These are phyloP conservation scores for Cystobasidium tubakii DNA, from an alignment of 768 basidiomycete genomes.

Conservation along the genomic window DNA sequence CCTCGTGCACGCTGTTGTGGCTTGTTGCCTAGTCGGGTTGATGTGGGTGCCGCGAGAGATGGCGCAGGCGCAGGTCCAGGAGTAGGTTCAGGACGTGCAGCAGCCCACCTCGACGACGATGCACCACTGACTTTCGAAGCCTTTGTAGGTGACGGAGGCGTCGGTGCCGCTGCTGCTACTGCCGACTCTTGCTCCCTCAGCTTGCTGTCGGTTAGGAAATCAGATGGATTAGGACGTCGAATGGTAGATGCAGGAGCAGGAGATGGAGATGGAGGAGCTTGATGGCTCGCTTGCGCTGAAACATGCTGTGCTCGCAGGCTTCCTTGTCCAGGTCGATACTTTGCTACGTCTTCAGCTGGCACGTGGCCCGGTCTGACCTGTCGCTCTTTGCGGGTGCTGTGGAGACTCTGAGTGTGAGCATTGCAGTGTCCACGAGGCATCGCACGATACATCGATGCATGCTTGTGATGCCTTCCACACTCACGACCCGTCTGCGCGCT, in stretches of 20 bases:
- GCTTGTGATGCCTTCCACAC: neutral
- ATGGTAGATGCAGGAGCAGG: neutral
- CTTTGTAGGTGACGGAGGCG: neutral
- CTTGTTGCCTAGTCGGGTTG: neutral
- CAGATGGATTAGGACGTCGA: neutral
- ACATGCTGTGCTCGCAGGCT: constrained; percentile 1
- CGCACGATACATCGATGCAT: too few species aligned
- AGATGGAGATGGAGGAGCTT: constrained; percentile 14
- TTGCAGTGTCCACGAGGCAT: neutral
- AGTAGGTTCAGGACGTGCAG: neutral
- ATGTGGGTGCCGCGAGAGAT: neutral
- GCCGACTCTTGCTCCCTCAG: neutral
- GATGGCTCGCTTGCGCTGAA: constrained; percentile 1
- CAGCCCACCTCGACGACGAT: neutral
- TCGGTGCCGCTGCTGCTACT: neutral
- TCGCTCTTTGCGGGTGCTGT: constrained; percentile 21
- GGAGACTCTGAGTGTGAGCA: neutral
- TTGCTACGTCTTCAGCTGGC: constrained; percentile 29
- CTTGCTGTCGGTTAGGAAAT: constrained; percentile 6
- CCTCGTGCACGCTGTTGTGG: neutral
- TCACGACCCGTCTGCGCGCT: constrained; percentile 14
- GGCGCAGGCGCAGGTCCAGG: constrained; percentile 16
- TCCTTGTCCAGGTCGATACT: constrained; percentile 24
- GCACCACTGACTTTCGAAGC: neutral
- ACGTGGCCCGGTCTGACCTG: constrained; percentile 15